Evolutionary conservation across 352 stramenopile genomes (phyloP).

Genomic region (Pythium pyrilobum): DNA sequence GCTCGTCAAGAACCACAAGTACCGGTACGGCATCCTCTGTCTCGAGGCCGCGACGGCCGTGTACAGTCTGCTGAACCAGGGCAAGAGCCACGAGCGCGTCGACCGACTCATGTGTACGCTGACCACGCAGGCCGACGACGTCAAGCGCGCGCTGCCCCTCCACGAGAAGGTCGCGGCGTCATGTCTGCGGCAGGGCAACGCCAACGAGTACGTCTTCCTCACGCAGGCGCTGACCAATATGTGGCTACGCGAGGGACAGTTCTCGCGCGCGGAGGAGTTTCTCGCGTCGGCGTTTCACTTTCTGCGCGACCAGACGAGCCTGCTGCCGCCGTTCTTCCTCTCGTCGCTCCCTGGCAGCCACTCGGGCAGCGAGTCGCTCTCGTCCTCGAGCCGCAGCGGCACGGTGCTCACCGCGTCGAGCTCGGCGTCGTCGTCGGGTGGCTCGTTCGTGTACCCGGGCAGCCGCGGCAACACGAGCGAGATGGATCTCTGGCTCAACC

Average conservation of each 20-base stretch:
- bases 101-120: constrained; percentile 68
- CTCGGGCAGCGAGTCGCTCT: constrained; percentile 24
- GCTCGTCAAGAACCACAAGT: constrained; percentile 84
- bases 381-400: constrained; percentile 47
- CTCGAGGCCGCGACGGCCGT: constrained; percentile 62
- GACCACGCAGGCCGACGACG: constrained; percentile 71
- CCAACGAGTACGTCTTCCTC: constrained; percentile 83
- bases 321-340: constrained; percentile 62
- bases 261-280: constrained; percentile 66
- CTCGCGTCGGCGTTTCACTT: constrained; percentile 58
- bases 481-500: constrained; percentile 73
- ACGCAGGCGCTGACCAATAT: constrained; percentile 74
- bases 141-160: constrained; percentile 62
- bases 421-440: constrained; percentile 61
- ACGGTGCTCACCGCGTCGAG: constrained; percentile 72
- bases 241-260: constrained; percentile 75
- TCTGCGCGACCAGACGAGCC: constrained; percentile 58
- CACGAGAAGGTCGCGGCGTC: constrained; percentile 75
- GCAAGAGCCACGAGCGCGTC: constrained; percentile 68
- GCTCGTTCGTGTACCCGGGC: constrained; percentile 37
- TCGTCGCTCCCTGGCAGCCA: constrained; percentile 43
- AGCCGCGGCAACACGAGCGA: constrained; percentile 59
- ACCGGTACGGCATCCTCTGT: constrained; percentile 77
- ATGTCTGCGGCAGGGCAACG: constrained; percentile 69
- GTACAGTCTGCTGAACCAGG: constrained; percentile 67